Conservation (phyloP, 225 moss, liverwort and hornwort genomes). For the Polytrichum commune region DNA sequence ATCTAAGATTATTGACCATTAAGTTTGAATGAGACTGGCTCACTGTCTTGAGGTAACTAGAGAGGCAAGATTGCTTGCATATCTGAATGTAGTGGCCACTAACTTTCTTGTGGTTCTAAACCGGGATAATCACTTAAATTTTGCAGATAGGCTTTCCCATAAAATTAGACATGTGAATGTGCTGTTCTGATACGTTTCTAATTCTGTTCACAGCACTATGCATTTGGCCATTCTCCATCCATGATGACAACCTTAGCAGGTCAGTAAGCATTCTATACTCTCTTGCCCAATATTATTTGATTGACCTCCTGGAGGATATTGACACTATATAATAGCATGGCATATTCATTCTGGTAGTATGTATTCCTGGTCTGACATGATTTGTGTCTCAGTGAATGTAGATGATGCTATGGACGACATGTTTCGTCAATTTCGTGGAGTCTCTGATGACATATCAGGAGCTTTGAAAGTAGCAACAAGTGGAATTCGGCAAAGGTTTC, state of each 20-base stretch:
- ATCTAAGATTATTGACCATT: neutral
- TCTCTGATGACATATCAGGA: slow-evolving; percentile 61
- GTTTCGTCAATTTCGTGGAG: slow-evolving; percentile 73
- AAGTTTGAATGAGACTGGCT: too few species aligned
- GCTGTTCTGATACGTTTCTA: slow-evolving; percentile 22
- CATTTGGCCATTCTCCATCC: slow-evolving; percentile 40
- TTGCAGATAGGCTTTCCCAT: too few species aligned
- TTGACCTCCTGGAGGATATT: too few species aligned
- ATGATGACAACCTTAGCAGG: slow-evolving; percentile 64
- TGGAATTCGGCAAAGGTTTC: slow-evolving; percentile 46
- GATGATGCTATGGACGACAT: slow-evolving; percentile 66
- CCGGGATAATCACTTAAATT: too few species aligned
- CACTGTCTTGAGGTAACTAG: too few species aligned
- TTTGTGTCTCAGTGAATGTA: slow-evolving; percentile 46
- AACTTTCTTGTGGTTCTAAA: too few species aligned
- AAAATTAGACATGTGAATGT: neutral
- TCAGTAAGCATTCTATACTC: slow-evolving; percentile 10
- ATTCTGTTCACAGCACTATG: slow-evolving; percentile 39
- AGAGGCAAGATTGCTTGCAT: too few species aligned
- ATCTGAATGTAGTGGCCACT: too few species aligned
- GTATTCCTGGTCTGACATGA: neutral
- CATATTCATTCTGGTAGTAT: too few species aligned
- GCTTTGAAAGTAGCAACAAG: slow-evolving; percentile 47
- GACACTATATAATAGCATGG: too few species aligned
- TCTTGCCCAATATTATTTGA: too few species aligned